A percentile compares a stretch with the other conserved stretches of the same genome.
phyloP scores from a whole-genome alignment of 2,329 filamentous ascomycete genomes.

The Trichoderma koningiopsis region DNA sequence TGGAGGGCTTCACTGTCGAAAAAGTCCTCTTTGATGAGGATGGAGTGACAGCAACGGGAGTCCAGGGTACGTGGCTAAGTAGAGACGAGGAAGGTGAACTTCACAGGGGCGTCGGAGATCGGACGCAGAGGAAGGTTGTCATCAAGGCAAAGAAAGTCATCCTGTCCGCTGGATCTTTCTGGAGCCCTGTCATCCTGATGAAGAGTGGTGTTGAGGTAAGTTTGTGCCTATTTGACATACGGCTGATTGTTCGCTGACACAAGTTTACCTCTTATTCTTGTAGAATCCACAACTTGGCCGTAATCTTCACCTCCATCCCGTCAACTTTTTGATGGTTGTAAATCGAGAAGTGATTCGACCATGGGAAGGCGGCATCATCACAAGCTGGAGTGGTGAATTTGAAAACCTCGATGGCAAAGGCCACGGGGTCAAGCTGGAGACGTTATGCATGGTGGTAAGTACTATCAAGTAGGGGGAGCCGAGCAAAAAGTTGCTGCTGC shows the following conservation, averaged over 20 bases:
- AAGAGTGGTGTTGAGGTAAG: slow-evolving; percentile 73
- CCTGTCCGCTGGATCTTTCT: slow-evolving; percentile 73
- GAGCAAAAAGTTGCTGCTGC: neutral
- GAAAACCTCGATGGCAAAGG: slow-evolving; percentile 79
- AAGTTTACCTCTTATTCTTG: neutral
- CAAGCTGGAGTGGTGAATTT: slow-evolving; percentile 73
- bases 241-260: neutral
- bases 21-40: slow-evolving; percentile 67
- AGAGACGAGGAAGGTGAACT: slow-evolving; percentile 65
- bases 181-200: slow-evolving; percentile 74
- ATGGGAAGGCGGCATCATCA: slow-evolving; percentile 78
- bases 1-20: slow-evolving; percentile 78
- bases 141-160: slow-evolving; percentile 82
- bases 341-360: slow-evolving; percentile 71
- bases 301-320: slow-evolving; percentile 82
- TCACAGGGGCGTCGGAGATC: slow-evolving; percentile 50
- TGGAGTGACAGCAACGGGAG: slow-evolving; percentile 64
- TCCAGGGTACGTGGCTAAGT: slow-evolving; percentile 75
- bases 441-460: slow-evolving; percentile 66
- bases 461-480: neutral
- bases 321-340: slow-evolving; percentile 59
- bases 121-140: slow-evolving; percentile 61
- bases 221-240: neutral
- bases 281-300: slow-evolving; percentile 78
- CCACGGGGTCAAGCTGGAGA: slow-evolving; percentile 82